Percentiles rank a stretch among this genome's conserved stretches.
These are phyloP conservation scores for Saccharomyces jurei DNA, from an alignment of 805 yeast species.

Conservation along the genomic window DNA sequence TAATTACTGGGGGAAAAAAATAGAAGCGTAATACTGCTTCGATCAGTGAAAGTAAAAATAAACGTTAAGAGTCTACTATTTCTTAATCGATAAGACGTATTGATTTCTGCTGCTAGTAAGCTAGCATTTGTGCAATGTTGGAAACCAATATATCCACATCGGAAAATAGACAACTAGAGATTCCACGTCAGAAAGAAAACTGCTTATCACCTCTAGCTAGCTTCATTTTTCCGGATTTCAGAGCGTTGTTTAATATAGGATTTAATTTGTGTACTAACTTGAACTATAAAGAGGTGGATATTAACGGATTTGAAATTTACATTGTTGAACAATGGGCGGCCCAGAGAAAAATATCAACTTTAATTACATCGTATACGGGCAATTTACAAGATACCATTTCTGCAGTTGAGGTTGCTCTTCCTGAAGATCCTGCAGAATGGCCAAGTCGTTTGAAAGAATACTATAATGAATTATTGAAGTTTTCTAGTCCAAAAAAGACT, in stretches of 20 bases:
- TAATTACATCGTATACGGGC: slow-evolving; percentile 82
- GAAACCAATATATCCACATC: background rate
- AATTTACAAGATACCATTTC: slow-evolving; percentile 54
- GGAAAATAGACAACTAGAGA: background rate
- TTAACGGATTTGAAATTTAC: slow-evolving; percentile 79
- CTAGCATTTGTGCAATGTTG: background rate
- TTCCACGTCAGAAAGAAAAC: background rate
- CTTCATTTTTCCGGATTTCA: slow-evolving; percentile 48
- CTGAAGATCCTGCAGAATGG: slow-evolving; percentile 29
- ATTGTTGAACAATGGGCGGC: slow-evolving; percentile 93
- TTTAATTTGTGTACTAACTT: slow-evolving; percentile 35
- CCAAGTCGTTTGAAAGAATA: slow-evolving; percentile 44
- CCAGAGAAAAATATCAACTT: slow-evolving; percentile 54
- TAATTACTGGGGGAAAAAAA: background rate
- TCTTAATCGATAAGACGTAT: background rate
- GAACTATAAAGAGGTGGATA: slow-evolving; percentile 38
- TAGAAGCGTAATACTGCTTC: background rate
- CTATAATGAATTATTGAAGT: slow-evolving; percentile 55
- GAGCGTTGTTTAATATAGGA: slow-evolving; percentile 42
- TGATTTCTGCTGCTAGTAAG: background rate
- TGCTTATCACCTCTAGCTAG: slow-evolving; percentile 9
- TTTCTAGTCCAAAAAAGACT: slow-evolving; percentile 60
- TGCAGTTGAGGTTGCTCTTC: slow-evolving; percentile 53
- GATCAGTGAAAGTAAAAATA: background rate
- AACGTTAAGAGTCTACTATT: background rate